Evolutionary conservation across 106 monocot species (phyloP).

Genomic region (Narthecium ossifragum): DNA sequence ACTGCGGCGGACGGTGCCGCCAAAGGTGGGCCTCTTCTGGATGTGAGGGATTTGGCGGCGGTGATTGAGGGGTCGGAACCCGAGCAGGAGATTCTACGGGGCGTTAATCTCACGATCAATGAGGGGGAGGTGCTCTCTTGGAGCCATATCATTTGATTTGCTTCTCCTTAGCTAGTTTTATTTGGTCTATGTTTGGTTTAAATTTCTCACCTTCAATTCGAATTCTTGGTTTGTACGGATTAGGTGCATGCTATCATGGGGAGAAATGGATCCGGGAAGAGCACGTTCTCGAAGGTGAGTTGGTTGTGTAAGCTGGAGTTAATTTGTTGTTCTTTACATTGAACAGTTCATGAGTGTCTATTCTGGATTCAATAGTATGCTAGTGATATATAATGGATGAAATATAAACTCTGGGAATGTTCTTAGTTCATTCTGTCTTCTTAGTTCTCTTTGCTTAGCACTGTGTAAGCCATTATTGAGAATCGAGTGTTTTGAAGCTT

Average conservation of each 20-base stretch:
- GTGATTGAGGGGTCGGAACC: conserved; percentile 63
- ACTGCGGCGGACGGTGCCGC: conserved; percentile 12
- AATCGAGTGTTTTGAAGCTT: no score
- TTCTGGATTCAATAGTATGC: no score
- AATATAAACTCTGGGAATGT: no score
- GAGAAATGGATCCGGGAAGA: conserved; percentile 95
- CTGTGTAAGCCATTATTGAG: no score
- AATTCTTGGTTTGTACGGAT: neutral
- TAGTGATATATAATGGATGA: no score
- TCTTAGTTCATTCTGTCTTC: no score
- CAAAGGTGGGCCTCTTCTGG: conserved; percentile 51
- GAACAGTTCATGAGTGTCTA: no score
- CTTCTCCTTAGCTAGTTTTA: neutral
- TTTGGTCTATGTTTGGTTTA: neutral
- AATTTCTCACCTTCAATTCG: no score
- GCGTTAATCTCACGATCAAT: conserved; percentile 72
- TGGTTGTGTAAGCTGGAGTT: no score
- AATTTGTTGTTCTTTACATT: no score
- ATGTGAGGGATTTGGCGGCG: conserved; percentile 68
- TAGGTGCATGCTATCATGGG: conserved; percentile 97
- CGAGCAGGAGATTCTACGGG: conserved; percentile 60
- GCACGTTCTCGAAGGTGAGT: conserved; percentile 82
- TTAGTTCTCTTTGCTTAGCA: no score
- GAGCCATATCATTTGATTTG: neutral
- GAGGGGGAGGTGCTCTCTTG: conserved; percentile 73